phyloP scores from a whole-genome alignment of 2,329 filamentous ascomycete species.

The Beauveria sp. region DNA sequence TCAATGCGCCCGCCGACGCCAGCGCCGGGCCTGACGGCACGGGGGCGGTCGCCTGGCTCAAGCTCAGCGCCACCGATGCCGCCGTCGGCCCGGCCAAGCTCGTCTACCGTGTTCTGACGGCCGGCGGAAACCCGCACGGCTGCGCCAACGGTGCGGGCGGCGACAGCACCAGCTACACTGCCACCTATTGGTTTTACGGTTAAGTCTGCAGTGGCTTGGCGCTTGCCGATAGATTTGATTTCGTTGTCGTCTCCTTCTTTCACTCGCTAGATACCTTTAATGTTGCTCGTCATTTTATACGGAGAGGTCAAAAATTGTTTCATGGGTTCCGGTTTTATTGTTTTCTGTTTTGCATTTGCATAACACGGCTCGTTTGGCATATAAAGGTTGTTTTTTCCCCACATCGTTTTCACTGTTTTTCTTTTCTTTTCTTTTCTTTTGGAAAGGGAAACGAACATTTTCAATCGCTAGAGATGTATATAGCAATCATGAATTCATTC shows the following conservation, averaged over 20 bases:
- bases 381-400: constrained; percentile 1
- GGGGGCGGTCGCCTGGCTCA: constrained; percentile 49
- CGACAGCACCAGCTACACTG: constrained; percentile 47
- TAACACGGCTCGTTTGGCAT: constrained; percentile 7
- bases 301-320: background rate
- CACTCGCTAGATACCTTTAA: constrained; percentile 8
- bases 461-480: constrained; percentile 6
- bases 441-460: background rate
- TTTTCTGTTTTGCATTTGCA: background rate
- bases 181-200: constrained; percentile 53
- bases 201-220: constrained; percentile 15
- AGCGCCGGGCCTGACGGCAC: constrained; percentile 38
- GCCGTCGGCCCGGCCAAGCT: constrained; percentile 27
- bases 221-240: background rate
- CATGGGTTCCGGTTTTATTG: background rate
- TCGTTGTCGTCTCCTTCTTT: background rate
- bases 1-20: constrained; percentile 43
- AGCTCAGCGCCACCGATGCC: constrained; percentile 34
- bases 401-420: background rate
- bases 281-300: background rate
- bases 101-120: constrained; percentile 49
- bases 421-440: background rate
- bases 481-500: background rate
- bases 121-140: constrained; percentile 38
- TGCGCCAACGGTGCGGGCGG: constrained; percentile 33